These are phyloP conservation scores for Tieghemostelium lacteum DNA, from an alignment of 78 protist species.

Conservation along the genomic window DNA sequence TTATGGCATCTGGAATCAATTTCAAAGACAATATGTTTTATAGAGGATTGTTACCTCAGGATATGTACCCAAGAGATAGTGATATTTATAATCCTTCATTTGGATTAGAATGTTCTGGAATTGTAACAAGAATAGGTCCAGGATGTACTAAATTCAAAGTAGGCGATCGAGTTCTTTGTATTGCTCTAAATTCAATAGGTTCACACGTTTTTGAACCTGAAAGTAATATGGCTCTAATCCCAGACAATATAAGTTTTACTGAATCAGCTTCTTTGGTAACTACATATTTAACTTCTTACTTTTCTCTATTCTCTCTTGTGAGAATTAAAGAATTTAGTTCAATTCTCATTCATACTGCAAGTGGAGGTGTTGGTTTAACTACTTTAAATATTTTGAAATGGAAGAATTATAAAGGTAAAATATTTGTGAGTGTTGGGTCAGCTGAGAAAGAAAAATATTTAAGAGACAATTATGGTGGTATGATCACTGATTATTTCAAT, in stretches of 20 bases:
- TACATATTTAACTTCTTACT: slow-evolving; percentile 67
- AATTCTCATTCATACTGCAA: slow-evolving; percentile 86
- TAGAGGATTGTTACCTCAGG: slow-evolving; percentile 71
- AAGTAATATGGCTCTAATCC: slow-evolving; percentile 27
- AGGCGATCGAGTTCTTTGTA: slow-evolving; percentile 61
- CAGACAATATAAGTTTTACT: slow-evolving; percentile 12
- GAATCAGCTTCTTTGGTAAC: slow-evolving; percentile 69
- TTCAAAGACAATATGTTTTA: slow-evolving; percentile 62
- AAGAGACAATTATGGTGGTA: slow-evolving; percentile 7
- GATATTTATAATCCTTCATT: slow-evolving; percentile 69
- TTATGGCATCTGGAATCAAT: slow-evolving; percentile 68
- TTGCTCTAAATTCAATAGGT: slow-evolving; percentile 49
- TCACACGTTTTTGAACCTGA: slow-evolving; percentile 25
- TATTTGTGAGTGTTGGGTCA: slow-evolving; percentile 20
- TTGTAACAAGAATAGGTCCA: slow-evolving; percentile 27
- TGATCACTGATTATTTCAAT: slow-evolving; percentile 58
- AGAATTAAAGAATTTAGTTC: slow-evolving; percentile 55
- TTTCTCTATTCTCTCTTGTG: slow-evolving; percentile 53
- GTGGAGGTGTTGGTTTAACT: slow-evolving; percentile 93
- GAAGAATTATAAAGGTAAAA: slow-evolving; percentile 35
- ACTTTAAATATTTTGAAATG: slow-evolving; percentile 87
- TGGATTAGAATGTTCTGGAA: slow-evolving; percentile 77
- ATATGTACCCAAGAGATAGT: slow-evolving; percentile 36
- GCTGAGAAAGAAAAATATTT: slow-evolving; percentile 46
- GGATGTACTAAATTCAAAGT: slow-evolving; percentile 27